Evolutionary conservation across 768 basidiomycete genomes (phyloP), one percentile per base, ranked within the genome.

Genomic region (Pleurotus eryngii): DNA sequence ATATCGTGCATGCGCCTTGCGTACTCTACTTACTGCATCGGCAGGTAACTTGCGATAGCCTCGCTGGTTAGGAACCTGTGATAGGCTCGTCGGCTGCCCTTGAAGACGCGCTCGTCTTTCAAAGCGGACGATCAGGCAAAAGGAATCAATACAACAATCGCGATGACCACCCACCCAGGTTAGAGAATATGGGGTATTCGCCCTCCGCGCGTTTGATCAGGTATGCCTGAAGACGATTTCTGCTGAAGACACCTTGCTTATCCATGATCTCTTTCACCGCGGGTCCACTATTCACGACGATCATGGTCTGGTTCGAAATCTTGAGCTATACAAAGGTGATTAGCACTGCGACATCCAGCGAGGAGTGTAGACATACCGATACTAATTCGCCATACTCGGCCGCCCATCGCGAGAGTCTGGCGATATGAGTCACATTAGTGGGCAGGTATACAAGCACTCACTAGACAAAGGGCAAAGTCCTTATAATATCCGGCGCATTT

Each of bases 1-100:
- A 60, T 57, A 11, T 61, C 61, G 47, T 60, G 55, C 43, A 60
- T 57, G 27, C 61, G 55, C 46, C 62, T 61, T 11, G 46, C 57
- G 60, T 68, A 61, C 66, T 63, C 46, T 64, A 71, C 46, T 59
- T 54, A 35, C 59, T 61, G 64, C 46, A 51, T 62, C 5, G 61
- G 49, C 55, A 63, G 46, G 30, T 43, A 56, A 14, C 50, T 48
- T 20, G 57, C 57, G 30, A 66, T 51, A 45, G 59, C 64, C 27
- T 66, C 58, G 54, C 47, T 24, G 14, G 45, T 57, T 38, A 66
- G 59, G 46, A 60, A 37, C 22, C 57, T 46, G 24, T 54, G 55
- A 14, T 61, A 49, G 15, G 66, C 59, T 46, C 53, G 59, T n/a
- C 66, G 65, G 53, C 64, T 57, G 18, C 58, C 18, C 48, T 64